phyloP scores from a whole-genome alignment of 2,329 filamentous ascomycete genomes.

The Elsinoe australis region DNA sequence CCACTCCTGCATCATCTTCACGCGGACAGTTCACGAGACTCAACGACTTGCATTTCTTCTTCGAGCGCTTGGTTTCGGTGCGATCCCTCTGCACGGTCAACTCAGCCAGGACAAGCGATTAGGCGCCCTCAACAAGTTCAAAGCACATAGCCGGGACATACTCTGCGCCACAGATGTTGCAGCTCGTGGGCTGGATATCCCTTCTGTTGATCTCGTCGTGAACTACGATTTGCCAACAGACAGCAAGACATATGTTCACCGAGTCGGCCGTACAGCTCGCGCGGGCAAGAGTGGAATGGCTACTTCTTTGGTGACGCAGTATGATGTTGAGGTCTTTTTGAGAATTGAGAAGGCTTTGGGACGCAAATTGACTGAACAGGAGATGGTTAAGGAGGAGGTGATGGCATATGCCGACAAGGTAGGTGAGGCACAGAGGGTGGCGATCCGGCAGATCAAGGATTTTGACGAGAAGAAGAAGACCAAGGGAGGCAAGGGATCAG shows the following conservation, averaged over 20 bases:
- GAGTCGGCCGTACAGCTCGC: slow-evolving; percentile 79
- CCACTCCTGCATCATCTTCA: slow-evolving; percentile 85
- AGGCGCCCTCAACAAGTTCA: slow-evolving; percentile 86
- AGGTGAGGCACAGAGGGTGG: slow-evolving; percentile 73
- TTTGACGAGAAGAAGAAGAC: slow-evolving; percentile 60
- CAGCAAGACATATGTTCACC: slow-evolving; percentile 84
- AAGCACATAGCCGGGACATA: slow-evolving; percentile 69
- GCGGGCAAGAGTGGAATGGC: slow-evolving; percentile 79
- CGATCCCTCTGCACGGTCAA: slow-evolving; percentile 88
- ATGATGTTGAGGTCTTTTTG: slow-evolving; percentile 72
- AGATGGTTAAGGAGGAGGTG: slow-evolving; percentile 70
- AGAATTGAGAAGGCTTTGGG: slow-evolving; percentile 77
- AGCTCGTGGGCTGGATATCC: slow-evolving; percentile 84
- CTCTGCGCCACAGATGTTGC: slow-evolving; percentile 93
- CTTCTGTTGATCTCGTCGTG: slow-evolving; percentile 77
- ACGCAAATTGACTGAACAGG: slow-evolving; percentile 64
- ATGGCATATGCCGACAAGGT: slow-evolving; percentile 73
- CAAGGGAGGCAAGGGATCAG: slow-evolving; percentile 20
- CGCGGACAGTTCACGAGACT: slow-evolving; percentile 82
- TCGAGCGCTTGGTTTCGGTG: slow-evolving; percentile 75
- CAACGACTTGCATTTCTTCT: slow-evolving; percentile 78
- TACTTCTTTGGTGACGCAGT: slow-evolving; percentile 76
- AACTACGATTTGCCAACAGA: slow-evolving; percentile 80
- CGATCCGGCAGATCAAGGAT: slow-evolving; percentile 73
- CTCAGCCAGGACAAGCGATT: slow-evolving; percentile 80